phyloP scores from a whole-genome alignment of 345 rosid genomes.

The Acer saccharum region DNA sequence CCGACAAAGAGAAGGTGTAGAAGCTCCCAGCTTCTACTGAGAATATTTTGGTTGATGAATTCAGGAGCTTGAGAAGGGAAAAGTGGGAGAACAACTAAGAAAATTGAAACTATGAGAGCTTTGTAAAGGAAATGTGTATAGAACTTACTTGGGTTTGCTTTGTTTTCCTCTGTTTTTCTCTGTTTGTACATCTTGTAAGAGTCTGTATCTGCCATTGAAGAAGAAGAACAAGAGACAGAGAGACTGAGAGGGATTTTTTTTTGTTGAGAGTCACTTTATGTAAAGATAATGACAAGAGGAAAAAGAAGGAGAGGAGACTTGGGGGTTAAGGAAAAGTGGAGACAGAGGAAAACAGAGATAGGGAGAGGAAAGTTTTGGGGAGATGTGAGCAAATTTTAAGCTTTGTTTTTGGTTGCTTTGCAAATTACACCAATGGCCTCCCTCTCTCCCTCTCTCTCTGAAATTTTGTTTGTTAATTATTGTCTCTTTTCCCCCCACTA shows the following conservation, averaged over 20 bases:
- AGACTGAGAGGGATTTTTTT: not conserved
- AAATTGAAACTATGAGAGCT: conserved; percentile 53
- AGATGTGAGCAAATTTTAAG: conserved; percentile 33
- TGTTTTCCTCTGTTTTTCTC: conserved; percentile 30
- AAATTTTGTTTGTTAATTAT: conserved; percentile 5
- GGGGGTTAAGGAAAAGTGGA: conserved; percentile 35
- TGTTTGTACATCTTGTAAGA: conserved; percentile 34
- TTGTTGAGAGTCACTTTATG: conserved; percentile 19
- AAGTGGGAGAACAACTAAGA: conserved; percentile 52
- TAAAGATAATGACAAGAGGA: conserved; percentile 27
- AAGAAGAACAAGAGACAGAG: conserved; percentile 14
- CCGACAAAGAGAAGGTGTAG: conserved; percentile 92
- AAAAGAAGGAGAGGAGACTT: conserved; percentile 47
- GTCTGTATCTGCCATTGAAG: conserved; percentile 69
- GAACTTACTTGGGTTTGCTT: conserved; percentile 48
- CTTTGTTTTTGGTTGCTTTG: conserved; percentile 13
- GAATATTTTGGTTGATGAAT: conserved; percentile 65
- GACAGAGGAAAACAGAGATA: conserved; percentile 17
- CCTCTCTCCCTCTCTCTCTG: not conserved
- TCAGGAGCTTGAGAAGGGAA: conserved; percentile 89
- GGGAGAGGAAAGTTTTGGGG: conserved; percentile 25
- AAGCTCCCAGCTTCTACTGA: conserved; percentile 80
- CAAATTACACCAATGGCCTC: conserved; percentile 13
- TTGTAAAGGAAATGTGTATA: conserved; percentile 64
- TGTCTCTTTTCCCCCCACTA: not conserved